Evolutionary conservation across 805 yeast genomes (phyloP), one percentile per base, ranked within the genome.

Genomic region (Wickerhamiella azyma): DNA sequence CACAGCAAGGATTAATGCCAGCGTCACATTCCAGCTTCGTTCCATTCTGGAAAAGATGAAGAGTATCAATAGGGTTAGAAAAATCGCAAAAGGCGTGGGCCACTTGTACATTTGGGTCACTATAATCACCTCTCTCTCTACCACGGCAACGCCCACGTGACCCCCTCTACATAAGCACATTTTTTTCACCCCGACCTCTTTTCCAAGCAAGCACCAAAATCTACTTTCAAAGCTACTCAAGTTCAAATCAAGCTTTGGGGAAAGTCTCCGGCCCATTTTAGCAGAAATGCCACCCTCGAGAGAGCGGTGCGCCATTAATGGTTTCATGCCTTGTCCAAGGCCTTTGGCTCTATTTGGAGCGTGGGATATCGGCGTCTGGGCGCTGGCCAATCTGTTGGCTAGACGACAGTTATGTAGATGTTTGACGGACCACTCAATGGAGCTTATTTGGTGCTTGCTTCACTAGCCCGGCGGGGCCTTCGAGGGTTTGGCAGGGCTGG

Each of bases 251-350:
- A 48, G 60, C 61, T 58, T 58, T 52, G 59, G 61, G 61, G 59
- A 58, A 58, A 58, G 61, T 58, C 61, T 57, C 61, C 61, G 61
- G 61, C 54, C 54, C 49, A 39, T 30, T 46, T 47, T 43, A 44
- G 59, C 59, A 54, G 59, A 56, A 43, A 56, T 55, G 59, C 50
- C 33, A 29, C 40, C 44, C 42, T 24, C 19, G 32, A 17, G 13
- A 42, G 26, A 13, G 32, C 36, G 46, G 19, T 37, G 36, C 39
- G 19, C 33, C 13, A 30, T n/a, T n/a, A n/a, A 5, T 14, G 9
- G 35, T 30, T 19, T 37, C 37, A 38, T 46, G 47, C 18, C 49
- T 48, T 48, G 49, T 28, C 26, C 26, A 42, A 45, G 49, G 46
- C 47, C 41, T 24, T 35, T 24, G 41, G 28, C 37, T 41, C 51